Conservation (phyloP, 23 red algal genomes). For the Gracilaria domingensis region DNA sequence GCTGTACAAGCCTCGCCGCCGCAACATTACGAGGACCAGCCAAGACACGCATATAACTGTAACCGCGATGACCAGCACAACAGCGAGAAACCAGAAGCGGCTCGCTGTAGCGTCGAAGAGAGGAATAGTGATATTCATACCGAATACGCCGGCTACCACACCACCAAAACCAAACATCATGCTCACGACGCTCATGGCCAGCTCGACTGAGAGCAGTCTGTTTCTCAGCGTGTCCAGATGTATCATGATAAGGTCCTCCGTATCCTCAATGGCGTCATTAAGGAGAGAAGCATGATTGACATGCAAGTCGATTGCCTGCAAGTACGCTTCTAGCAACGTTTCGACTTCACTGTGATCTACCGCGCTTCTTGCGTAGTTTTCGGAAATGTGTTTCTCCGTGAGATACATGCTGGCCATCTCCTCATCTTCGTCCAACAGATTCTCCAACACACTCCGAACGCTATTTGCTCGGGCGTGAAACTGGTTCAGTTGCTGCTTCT, state of each 20-base stretch:
- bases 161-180: conserved; percentile 63
- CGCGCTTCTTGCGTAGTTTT: conserved; percentile 41
- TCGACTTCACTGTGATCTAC: conserved; percentile 85
- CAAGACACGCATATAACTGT: conserved; percentile 55
- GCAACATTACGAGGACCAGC: conserved; percentile 37
- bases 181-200: conserved; percentile 67
- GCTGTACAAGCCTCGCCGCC: conserved; percentile 75
- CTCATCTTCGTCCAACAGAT: conserved; percentile 88
- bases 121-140: conserved; percentile 85
- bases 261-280: conserved; percentile 83
- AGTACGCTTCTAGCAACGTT: conserved; percentile 84
- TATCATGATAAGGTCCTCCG: conserved; percentile 78
- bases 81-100: conserved; percentile 67
- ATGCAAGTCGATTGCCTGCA: conserved; percentile 77
- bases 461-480: conserved; percentile 69
- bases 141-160: conserved; percentile 81
- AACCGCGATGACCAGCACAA: conserved; percentile 55
- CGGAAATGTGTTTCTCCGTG: conserved; percentile 78
- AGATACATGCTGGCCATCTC: conserved; percentile 96
- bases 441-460: conserved; percentile 64
- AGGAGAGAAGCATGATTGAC: conserved; percentile 75
- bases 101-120: conserved; percentile 41
- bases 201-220: conserved; percentile 65
- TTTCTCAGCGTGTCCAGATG: conserved; percentile 90
- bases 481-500: conserved; percentile 81